Conservation (phyloP, 176 grass and related monocot species). For the Musa troglodytarum region DNA sequence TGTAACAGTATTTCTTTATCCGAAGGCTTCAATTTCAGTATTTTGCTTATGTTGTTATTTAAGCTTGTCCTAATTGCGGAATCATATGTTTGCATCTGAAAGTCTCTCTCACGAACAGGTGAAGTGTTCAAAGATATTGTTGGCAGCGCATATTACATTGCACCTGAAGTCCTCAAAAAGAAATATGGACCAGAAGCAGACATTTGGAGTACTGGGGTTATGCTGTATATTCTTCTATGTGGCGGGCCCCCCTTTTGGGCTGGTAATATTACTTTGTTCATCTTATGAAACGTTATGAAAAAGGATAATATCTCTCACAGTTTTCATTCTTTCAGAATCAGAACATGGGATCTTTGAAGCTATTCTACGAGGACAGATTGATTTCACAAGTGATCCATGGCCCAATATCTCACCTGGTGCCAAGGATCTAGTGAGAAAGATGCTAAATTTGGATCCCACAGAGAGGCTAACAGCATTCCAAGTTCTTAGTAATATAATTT, state of each 20-base stretch:
- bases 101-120: background rate
- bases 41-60: too few species aligned
- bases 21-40: too few species aligned
- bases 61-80: background rate
- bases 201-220: background rate
- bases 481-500: background rate
- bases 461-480: background rate
- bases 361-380: background rate
- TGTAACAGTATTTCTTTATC: too few species aligned
- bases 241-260: background rate
- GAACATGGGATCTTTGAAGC: background rate
- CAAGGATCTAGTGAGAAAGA: slow-evolving; percentile 1
- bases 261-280: background rate
- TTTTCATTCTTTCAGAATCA: background rate
- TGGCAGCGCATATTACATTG: background rate
- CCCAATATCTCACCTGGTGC: background rate
- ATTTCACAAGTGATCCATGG: background rate
- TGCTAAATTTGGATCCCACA: background rate
- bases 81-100: background rate
- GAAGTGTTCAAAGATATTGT: background rate
- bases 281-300: background rate
- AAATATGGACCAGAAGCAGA: background rate
- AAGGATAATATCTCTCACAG: background rate
- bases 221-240: background rate
- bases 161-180: background rate